phyloP scores from a whole-genome alignment of 768 basidiomycete species.

The Russula sp. region DNA sequence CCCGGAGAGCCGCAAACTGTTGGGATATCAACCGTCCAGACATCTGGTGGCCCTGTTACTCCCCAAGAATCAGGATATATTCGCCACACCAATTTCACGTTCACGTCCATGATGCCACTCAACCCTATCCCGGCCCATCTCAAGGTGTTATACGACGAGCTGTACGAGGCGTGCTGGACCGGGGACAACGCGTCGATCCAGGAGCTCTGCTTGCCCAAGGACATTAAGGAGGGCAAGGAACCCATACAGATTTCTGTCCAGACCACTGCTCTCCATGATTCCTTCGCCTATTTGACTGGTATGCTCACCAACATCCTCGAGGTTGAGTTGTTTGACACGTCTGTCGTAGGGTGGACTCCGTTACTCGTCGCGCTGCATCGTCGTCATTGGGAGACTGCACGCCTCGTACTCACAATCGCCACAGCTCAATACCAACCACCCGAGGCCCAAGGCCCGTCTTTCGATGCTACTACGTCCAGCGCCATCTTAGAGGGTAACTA shows the following conservation, averaged over 20 bases:
- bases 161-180: conserved; percentile 50
- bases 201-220: conserved; percentile 46
- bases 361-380: conserved; percentile 44
- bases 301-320: neutral
- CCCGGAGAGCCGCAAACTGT: neutral
- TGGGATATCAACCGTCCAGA: neutral
- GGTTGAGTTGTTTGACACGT: neutral
- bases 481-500: conserved; percentile 25
- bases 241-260: conserved; percentile 44
- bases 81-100: conserved; percentile 20
- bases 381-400: conserved; percentile 51
- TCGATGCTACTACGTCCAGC: conserved; percentile 27
- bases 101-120: neutral
- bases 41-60: neutral
- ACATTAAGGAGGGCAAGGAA: conserved; percentile 25
- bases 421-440: conserved; percentile 46
- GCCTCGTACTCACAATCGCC: conserved; percentile 53
- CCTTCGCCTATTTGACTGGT: conserved; percentile 9
- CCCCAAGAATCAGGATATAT: conserved; percentile 27
- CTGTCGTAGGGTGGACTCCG: conserved; percentile 41
- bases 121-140: conserved; percentile 32
- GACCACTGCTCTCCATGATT: conserved; percentile 24
- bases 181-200: conserved; percentile 49
- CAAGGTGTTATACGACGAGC: conserved; percentile 42
- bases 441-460: conserved; percentile 28